phyloP scores from a whole-genome alignment of 495 filamentous ascomycete genomes.

The Neurospora sp. region DNA sequence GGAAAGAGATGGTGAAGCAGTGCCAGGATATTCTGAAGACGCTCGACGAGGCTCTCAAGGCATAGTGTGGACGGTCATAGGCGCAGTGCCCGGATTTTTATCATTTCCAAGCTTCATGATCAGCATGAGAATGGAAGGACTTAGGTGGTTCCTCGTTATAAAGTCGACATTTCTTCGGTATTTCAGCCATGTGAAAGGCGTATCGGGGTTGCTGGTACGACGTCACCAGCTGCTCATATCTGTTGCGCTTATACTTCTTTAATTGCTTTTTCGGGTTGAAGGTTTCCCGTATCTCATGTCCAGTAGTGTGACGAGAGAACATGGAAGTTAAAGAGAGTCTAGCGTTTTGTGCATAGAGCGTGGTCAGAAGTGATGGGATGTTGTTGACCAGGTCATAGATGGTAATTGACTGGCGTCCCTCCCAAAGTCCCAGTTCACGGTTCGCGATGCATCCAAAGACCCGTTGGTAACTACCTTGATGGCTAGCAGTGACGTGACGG shows the following conservation, averaged over 20 bases:
- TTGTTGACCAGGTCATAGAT: background rate
- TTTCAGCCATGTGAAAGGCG: background rate
- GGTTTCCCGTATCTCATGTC: background rate
- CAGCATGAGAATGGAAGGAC: background rate
- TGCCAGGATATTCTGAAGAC: slow-evolving; percentile 55
- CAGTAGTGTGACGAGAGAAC: background rate
- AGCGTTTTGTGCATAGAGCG: background rate
- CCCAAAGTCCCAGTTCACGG: background rate
- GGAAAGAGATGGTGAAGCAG: slow-evolving; percentile 68
- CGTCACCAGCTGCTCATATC: background rate
- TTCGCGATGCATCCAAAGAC: background rate
- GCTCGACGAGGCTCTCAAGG: slow-evolving; percentile 42
- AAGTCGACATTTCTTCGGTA: background rate
- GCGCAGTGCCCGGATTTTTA: background rate
- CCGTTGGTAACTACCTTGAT: background rate
- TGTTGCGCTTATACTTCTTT: background rate
- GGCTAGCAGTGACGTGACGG: background rate
- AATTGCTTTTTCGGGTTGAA: background rate
- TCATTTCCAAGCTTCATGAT: background rate
- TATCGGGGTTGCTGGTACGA: background rate
- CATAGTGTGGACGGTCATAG: background rate
- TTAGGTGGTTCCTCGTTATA: background rate
- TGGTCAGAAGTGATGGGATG: background rate
- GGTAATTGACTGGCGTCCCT: background rate
- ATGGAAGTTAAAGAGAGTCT: background rate